Evolutionary conservation across 371 early-diverging fungal species (phyloP), one percentile per base, ranked within the genome.

Genomic region (Circinella umbellata): DNA sequence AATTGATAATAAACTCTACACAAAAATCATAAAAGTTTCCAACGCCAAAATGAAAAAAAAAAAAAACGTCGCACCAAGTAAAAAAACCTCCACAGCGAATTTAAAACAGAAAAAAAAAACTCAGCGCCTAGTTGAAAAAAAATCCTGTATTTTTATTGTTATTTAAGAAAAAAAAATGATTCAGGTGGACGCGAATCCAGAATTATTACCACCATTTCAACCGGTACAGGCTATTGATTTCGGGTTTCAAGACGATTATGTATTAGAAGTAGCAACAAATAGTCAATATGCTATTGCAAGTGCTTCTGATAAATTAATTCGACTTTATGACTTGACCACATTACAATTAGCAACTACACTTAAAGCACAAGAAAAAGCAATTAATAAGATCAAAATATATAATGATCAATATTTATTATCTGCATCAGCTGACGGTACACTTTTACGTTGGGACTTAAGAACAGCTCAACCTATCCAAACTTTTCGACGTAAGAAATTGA

Each of bases 371-470:
- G 73, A 71, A 6, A 76, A 84, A 34, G 81, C 80, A 65, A 86
- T 93, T 38, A 83, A 90, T 4, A 84, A 89, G 69, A 86, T 92
- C 57, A 85, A 87, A 63, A 68, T 86, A 3, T 88, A 87, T 66
- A 78, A 79, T 18, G 88, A 92, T 46, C 75, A 87, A 35, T 79
- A 88, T n/a, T 66, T 92, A 13, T 81, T 90, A 61, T 89, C 91
- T 20, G 80, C 90, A 42, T 88, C 90, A 38, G 81, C 82, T 36
- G 92, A 91, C 68, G 88, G 89, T 1, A 73, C 76, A 14, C 71
- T 92, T 3, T 86, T 86, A 10, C 76, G 89, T 8, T 94, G 93
- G 93, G 95, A 95, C 78, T 65, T 92, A 66, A 78, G 95, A 46
- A 61, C 75, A 0, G 81, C 76, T 8, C 70, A 71, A 4, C 87